Evolutionary conservation across 140 eudicot genomes (phyloP), one percentile per base, ranked within the genome.

Genomic region (Ambrosia hybrid): DNA sequence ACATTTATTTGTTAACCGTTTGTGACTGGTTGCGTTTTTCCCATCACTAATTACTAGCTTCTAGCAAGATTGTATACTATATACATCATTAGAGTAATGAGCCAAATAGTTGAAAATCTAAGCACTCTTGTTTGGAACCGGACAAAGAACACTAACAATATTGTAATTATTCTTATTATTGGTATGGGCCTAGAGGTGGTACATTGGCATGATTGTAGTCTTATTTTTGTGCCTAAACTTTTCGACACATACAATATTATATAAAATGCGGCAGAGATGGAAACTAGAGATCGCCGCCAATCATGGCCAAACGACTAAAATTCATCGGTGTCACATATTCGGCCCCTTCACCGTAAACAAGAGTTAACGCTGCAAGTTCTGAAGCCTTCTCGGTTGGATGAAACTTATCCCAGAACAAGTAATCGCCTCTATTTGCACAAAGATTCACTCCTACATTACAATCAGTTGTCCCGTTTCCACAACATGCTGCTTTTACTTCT

Each of bases 371-470:
- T 57, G 81, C 89, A n/a, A 73, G 45, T 5, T 39, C 13, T 2
- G 86, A 78, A 11, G 78, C 89, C 10, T 52, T 55, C 45, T 85
- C 73, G 30, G 86, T 85, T 6, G 89, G 84, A 67, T 85, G 86
- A 76, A 59, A 73, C 78, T 15, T 21, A 57, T 82, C 89, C 86
- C 86, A 85, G 60, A 81, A 82, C 71, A 85, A 75, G 69, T 67
- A 64, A 41, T 85, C 76, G 7, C 37, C 43, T 6, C 84, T 77
- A 37, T 82, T 75, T 0, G 12, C 0, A 34, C 89, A 85, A 58
- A 82, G 79, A 13, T 39, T 65, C 4, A 56, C 78, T 33, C 83
- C 83, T 14, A 8, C 13, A 2, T 4, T 3, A 65, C 89, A 82
- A 17, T 43, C 53, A 15, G 21, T 16, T 45, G 45, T 45, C 15